phyloP scores from a whole-genome alignment of 805 yeast species.

The Wickerhamia fluorescens region DNA sequence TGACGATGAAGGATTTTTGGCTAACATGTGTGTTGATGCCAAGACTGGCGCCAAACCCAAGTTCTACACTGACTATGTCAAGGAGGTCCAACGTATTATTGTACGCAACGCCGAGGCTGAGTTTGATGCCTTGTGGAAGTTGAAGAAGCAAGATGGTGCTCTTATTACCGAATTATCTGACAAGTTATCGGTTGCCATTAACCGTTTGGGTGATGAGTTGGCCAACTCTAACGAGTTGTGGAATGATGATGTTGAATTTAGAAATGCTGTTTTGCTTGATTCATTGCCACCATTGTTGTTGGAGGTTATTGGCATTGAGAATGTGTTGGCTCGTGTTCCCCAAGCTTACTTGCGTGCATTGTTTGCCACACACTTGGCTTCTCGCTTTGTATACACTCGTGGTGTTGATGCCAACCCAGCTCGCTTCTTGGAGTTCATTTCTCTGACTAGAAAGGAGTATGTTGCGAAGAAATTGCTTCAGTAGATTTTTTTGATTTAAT shows the following conservation, averaged over 20 bases:
- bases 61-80: constrained; percentile 78
- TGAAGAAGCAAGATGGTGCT: constrained; percentile 56
- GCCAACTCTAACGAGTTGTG: constrained; percentile 76
- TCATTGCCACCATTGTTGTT: constrained; percentile 74
- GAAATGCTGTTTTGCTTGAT: constrained; percentile 67
- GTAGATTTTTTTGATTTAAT: background rate
- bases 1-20: constrained; percentile 74
- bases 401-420: constrained; percentile 81
- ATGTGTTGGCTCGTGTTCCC: constrained; percentile 73
- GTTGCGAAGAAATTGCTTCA: constrained; percentile 24
- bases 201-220: constrained; percentile 78
- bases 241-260: constrained; percentile 69
- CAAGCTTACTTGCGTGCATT: constrained; percentile 81
- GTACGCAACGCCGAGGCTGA: constrained; percentile 75
- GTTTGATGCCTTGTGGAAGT: constrained; percentile 81
- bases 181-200: constrained; percentile 73
- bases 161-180: constrained; percentile 72
- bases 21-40: constrained; percentile 70
- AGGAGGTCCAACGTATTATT: constrained; percentile 71
- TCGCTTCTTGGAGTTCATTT: constrained; percentile 62
- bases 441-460: constrained; percentile 46
- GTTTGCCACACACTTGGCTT: constrained; percentile 79
- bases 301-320: constrained; percentile 58
- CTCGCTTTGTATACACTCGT: constrained; percentile 74
- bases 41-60: constrained; percentile 48